Evolutionary conservation across 179 eudicot genomes (phyloP).

Genomic region (Carnegiea gigantea): DNA sequence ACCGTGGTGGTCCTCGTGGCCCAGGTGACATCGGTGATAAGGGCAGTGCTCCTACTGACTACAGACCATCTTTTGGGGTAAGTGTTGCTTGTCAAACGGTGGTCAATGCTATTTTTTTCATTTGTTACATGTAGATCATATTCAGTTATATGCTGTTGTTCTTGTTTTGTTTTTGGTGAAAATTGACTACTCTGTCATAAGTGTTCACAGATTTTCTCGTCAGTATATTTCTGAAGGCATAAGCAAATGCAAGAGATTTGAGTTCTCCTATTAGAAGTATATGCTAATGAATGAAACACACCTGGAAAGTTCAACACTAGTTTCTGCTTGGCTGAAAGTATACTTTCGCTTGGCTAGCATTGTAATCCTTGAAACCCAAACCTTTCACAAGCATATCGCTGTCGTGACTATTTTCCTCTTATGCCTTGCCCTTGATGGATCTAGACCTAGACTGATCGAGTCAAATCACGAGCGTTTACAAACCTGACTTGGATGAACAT

Average conservation of each 20-base stretch:
- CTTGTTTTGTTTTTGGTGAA: background rate
- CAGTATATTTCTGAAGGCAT: background rate
- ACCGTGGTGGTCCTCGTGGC: constrained; percentile 27
- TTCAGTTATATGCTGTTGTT: background rate
- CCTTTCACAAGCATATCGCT: no score
- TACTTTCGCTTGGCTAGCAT: no score
- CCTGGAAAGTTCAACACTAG: background rate
- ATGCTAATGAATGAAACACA: background rate
- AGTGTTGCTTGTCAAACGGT: background rate
- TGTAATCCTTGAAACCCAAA: no score
- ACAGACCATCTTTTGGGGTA: constrained; percentile 29
- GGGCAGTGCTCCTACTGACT: constrained; percentile 31
- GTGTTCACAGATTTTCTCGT: background rate
- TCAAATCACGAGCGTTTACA: no score
- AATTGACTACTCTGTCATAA: background rate
- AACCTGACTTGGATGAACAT: no score
- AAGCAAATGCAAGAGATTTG: background rate
- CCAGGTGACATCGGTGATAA: constrained; percentile 29
- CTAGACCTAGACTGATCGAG: no score
- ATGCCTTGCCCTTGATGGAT: no score
- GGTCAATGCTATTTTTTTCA: no score
- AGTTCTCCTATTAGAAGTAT: background rate
- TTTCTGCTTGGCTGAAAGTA: background rate
- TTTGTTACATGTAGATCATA: background rate
- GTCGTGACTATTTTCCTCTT: no score